Conservation (phyloP, 257 asterid species). For the Cinchona pubescens region DNA sequence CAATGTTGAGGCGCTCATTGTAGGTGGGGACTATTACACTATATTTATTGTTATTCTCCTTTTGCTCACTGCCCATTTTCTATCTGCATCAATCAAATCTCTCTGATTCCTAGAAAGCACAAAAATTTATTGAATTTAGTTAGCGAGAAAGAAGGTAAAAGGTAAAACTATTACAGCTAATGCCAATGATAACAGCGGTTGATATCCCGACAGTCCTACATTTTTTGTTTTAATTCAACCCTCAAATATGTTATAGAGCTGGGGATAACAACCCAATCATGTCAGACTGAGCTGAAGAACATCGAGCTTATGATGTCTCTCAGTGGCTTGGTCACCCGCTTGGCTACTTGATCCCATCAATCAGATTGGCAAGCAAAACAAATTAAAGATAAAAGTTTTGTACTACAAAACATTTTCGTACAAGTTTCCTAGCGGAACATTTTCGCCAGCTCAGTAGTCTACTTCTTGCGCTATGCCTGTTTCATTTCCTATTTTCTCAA, state of each 20-base stretch:
- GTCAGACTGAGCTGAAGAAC: neutral
- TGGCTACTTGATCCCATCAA: neutral
- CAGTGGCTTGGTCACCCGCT: too few relatives aligned
- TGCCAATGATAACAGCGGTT: neutral
- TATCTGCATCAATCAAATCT: conserved; percentile 13
- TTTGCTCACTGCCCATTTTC: conserved; percentile 18
- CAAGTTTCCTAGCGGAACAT: too few relatives aligned
- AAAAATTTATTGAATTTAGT: neutral
- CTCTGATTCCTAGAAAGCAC: neutral
- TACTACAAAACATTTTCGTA: neutral
- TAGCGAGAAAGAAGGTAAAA: neutral
- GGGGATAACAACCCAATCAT: neutral
- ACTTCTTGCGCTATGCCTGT: too few relatives aligned
- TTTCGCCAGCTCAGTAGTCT: too few relatives aligned
- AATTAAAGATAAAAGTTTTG: neutral
- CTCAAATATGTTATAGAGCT: neutral
- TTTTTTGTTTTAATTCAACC: too few relatives aligned
- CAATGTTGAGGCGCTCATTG: conserved; percentile 96
- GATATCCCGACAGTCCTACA: too few relatives aligned
- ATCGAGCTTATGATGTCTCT: neutral
- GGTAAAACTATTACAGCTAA: neutral
- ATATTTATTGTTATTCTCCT: conserved; percentile 60
- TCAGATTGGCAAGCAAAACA: neutral
- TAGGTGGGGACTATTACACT: conserved; percentile 91
- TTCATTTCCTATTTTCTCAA: too few relatives aligned